These are phyloP conservation scores for Naganishia sp. DNA, from an alignment of 1,284 basidiomycete genomes.

Conservation along the genomic window DNA sequence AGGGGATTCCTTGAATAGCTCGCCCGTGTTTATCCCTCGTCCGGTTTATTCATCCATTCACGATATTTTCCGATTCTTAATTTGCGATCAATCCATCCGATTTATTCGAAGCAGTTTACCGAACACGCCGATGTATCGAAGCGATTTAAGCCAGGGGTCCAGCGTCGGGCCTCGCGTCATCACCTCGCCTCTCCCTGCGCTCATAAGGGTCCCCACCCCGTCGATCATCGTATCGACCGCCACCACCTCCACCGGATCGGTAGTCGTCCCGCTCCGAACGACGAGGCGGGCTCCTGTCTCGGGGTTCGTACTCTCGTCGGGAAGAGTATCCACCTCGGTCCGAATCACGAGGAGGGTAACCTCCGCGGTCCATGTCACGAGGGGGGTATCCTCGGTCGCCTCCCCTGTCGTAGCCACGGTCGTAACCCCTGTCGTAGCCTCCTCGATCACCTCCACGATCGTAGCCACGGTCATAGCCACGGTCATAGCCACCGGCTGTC, in stretches of 20 bases:
- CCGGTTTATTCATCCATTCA: too few species aligned
- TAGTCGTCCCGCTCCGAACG: slow-evolving; percentile 32
- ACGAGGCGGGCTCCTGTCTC: slow-evolving; percentile 34
- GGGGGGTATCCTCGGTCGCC: slow-evolving; percentile 35
- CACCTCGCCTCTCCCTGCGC: slow-evolving; percentile 10
- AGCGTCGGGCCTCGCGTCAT: background rate
- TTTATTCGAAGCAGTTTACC: background rate
- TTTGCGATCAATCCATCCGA: too few species aligned
- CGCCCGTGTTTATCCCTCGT: too few species aligned
- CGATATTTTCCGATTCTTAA: too few species aligned
- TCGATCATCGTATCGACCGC: slow-evolving; percentile 22
- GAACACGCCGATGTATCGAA: background rate
- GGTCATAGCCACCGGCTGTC: slow-evolving; percentile 17
- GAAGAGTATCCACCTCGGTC: slow-evolving; percentile 26
- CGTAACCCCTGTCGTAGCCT: slow-evolving; percentile 21
- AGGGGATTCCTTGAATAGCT: background rate
- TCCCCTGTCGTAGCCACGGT: slow-evolving; percentile 34
- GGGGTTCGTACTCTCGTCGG: slow-evolving; percentile 32
- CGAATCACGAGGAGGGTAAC: slow-evolving; percentile 29
- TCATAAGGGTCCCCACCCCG: slow-evolving; percentile 12
- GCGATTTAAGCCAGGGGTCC: background rate
- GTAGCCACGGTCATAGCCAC: slow-evolving; percentile 31
- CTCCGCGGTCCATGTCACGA: slow-evolving; percentile 30
- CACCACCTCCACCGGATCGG: slow-evolving; percentile 28
- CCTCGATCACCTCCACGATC: slow-evolving; percentile 28